These are phyloP conservation scores for Rosa lucieae DNA, from an alignment of 306 rosid species.

Conservation along the genomic window DNA sequence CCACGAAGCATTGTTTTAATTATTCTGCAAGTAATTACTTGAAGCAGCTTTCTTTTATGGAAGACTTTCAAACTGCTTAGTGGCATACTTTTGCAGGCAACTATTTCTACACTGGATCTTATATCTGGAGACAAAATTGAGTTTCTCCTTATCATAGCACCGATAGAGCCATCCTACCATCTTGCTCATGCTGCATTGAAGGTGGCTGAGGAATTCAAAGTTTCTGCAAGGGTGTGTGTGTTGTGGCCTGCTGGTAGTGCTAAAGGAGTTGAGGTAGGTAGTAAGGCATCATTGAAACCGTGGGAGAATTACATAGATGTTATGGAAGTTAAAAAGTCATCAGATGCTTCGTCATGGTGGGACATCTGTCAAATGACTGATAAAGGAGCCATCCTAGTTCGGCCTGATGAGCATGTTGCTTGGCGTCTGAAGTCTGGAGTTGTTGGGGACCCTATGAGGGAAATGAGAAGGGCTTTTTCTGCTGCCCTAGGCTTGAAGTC, in stretches of 20 bases:
- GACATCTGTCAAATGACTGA: conserved; percentile 63
- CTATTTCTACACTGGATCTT: conserved; percentile 70
- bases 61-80: background rate
- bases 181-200: conserved; percentile 64
- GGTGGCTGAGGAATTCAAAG: conserved; percentile 57
- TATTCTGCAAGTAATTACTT: background rate
- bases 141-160: conserved; percentile 76
- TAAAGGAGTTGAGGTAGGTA: conserved; percentile 39
- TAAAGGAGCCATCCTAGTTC: conserved; percentile 70
- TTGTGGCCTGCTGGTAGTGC: conserved; percentile 56
- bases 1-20: background rate
- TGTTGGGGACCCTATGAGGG: conserved; percentile 48
- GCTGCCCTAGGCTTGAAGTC: conserved; percentile 36
- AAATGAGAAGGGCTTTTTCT: conserved; percentile 66
- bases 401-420: conserved; percentile 85
- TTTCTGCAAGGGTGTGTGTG: conserved; percentile 56
- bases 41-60: background rate
- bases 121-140: conserved; percentile 62
- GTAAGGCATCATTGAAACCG: conserved; percentile 49
- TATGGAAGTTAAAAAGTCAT: conserved; percentile 43
- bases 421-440: conserved; percentile 62
- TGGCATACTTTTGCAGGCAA: conserved; percentile 41
- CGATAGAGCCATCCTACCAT: conserved; percentile 47
- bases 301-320: conserved; percentile 66
- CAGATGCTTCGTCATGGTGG: conserved; percentile 66